Evolutionary conservation across 202 grass and related monocot species (phyloP).

Genomic region (Saccharum hybrid): DNA sequence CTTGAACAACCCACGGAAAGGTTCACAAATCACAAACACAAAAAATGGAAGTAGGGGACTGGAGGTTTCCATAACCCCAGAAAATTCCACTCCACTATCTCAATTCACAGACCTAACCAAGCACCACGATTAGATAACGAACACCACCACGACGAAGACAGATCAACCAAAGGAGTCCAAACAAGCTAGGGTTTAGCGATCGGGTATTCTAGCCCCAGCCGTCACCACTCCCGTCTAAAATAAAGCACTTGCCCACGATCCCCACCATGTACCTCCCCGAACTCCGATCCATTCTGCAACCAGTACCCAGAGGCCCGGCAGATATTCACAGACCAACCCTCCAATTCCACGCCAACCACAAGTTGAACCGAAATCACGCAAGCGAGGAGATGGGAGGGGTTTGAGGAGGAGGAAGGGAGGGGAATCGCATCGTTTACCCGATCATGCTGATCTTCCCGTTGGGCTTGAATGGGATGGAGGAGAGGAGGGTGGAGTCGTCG

Average conservation of each 20-base stretch:
- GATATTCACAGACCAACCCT: neutral
- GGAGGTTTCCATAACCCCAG: neutral
- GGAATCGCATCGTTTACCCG: conserved; percentile 55
- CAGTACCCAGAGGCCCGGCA: neutral
- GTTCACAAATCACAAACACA: neutral
- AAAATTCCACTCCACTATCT: neutral
- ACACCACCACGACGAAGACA: neutral
- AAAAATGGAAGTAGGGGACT: neutral
- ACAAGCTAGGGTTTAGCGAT: conserved; percentile 40
- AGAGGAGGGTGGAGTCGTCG: conserved; percentile 75
- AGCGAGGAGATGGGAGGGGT: neutral
- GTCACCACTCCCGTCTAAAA: neutral
- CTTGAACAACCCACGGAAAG: neutral
- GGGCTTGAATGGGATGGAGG: conserved; percentile 75
- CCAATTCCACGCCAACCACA: neutral
- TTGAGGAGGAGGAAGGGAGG: neutral
- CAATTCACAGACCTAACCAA: conserved; percentile 5
- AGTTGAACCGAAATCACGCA: neutral
- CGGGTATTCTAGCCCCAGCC: neutral
- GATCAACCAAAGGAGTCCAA: conserved; percentile 2
- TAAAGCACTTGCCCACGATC: neutral
- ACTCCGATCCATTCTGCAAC: conserved; percentile 22
- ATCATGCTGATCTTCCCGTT: conserved; percentile 87
- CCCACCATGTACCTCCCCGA: neutral
- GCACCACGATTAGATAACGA: neutral